These are phyloP conservation scores for Cutaneotrichosporon mucoides DNA, from an alignment of 1,284 basidiomycete genomes.

Conservation along the genomic window DNA sequence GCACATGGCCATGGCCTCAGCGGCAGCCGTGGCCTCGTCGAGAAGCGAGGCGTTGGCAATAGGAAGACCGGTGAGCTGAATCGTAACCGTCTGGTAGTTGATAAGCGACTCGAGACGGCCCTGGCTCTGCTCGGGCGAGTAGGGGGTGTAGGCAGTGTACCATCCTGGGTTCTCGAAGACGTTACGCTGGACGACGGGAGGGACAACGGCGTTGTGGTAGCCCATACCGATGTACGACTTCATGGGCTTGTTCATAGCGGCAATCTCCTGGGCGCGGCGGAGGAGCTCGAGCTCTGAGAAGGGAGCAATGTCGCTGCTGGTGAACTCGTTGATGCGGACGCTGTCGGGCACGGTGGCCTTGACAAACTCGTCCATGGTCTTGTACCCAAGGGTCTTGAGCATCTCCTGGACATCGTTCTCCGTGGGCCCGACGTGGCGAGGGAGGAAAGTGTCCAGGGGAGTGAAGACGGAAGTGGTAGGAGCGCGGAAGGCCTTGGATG, in stretches of 20 bases:
- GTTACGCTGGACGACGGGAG: slow-evolving; percentile 87
- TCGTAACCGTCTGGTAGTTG: slow-evolving; percentile 96
- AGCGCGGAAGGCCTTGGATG: slow-evolving; percentile 36
- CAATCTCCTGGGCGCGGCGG: slow-evolving; percentile 69
- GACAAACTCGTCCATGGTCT: slow-evolving; percentile 81
- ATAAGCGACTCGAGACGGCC: slow-evolving; percentile 90
- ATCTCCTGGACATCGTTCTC: slow-evolving; percentile 68
- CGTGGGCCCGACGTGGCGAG: slow-evolving; percentile 86
- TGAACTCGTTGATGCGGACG: slow-evolving; percentile 65
- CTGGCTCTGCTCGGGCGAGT: slow-evolving; percentile 50
- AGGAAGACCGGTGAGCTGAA: slow-evolving; percentile 88
- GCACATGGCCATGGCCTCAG: slow-evolving; percentile 62
- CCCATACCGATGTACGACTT: slow-evolving; percentile 98
- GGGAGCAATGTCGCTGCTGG: slow-evolving; percentile 57
- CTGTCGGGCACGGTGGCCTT: slow-evolving; percentile 69
- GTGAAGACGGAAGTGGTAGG: slow-evolving; percentile 56
- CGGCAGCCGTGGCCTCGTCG: slow-evolving; percentile 88
- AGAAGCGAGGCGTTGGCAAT: slow-evolving; percentile 91
- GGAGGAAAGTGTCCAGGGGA: slow-evolving; percentile 78
- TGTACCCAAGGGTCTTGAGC: slow-evolving; percentile 74
- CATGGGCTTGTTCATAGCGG: slow-evolving; percentile 70
- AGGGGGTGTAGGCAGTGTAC: slow-evolving; percentile 96
- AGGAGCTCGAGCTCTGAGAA: slow-evolving; percentile 84
- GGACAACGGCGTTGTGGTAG: slow-evolving; percentile 90
- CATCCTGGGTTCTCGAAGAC: slow-evolving; percentile 96